Conservation (phyloP, 2,329 filamentous ascomycete species). For the Fusarium zealandicum region DNA sequence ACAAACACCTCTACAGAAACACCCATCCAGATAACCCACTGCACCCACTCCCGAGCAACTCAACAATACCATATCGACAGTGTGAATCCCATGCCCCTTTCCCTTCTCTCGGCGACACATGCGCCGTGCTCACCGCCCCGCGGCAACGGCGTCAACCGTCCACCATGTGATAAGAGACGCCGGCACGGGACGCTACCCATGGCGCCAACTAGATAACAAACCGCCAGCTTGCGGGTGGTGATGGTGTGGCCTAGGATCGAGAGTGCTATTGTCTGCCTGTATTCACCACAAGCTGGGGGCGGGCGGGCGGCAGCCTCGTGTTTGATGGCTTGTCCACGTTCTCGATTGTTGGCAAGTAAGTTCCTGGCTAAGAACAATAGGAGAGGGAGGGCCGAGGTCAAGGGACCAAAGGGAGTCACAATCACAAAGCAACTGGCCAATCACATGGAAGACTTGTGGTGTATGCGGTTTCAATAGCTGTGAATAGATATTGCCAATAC, state of each 20-base stretch:
- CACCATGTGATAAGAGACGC: slow-evolving; percentile 22
- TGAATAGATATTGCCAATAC: slow-evolving; percentile 23
- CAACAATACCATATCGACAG: not conserved
- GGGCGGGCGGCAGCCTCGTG: too few relatives aligned
- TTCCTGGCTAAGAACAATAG: not conserved
- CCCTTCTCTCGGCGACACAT: slow-evolving; percentile 3
- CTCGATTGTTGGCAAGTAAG: slow-evolving; percentile 13
- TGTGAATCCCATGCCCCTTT: not conserved
- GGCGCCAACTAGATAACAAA: slow-evolving; percentile 24
- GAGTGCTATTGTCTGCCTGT: slow-evolving; percentile 17
- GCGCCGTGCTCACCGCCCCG: slow-evolving; percentile 18
- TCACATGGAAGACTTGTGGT: slow-evolving; percentile 23
- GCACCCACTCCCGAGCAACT: not conserved
- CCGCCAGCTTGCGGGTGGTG: not conserved
- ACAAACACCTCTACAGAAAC: not conserved
- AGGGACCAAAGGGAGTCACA: not conserved
- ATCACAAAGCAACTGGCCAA: slow-evolving; percentile 11
- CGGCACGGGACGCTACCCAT: slow-evolving; percentile 33
- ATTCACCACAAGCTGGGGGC: slow-evolving; percentile 15
- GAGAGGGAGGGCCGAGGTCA: not conserved
- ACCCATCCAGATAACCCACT: not conserved
- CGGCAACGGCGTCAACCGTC: slow-evolving; percentile 25
- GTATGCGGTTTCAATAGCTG: slow-evolving; percentile 1
- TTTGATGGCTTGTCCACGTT: slow-evolving; percentile 8
- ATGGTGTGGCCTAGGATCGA: not conserved